Evolutionary conservation across 2,329 filamentous ascomycete genomes (phyloP), one percentile per base, ranked within the genome.

Genomic region (Phialophora macrospora): DNA sequence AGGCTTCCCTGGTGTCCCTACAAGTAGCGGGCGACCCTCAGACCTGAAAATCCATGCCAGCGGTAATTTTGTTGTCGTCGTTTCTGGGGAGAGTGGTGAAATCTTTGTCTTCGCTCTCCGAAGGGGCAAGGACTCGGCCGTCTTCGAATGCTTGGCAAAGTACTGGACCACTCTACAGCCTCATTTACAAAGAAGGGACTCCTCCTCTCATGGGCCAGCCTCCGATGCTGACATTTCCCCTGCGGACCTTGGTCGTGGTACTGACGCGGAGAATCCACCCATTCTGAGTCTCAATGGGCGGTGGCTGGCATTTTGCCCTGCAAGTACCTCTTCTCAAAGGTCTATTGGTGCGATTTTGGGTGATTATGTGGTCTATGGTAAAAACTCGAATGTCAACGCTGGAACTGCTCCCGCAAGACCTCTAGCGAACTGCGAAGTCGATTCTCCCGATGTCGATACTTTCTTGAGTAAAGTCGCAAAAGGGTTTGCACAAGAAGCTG

Each of bases 81-180:
- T 90, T 62, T 97, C 93, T 57, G 93, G 92, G 2, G 80, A 84
- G 24, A 97, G 92, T 57, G 94, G 94, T 12, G 94, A 98, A 78
- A 88, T 94, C 54, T 97, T 90, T 83, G 81, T 97, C 7, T 98
- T 89, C 84, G 75, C 81, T 34, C 68, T 76, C 60, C 71, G 68
- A 44, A 67, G 63, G 26, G 69, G 70, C 54, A 71, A 70, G 14
- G 64, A 66, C 17, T 63, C 68, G 11, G 69, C 68, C 34, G 66
- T 68, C 14, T 89, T 87, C 74, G 80, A 82, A 65, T 97, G 93
- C 73, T 82, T 95, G 62, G 93, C 90, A 22, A 99, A 99, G 79
- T 80, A 96, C 20, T 99, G 95, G 95, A 97, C 95, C 0, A 89
- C 88, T 52, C 81, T 97, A 30, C 91, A 95, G 74, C 85, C 75